phyloP scores from a whole-genome alignment of 495 filamentous ascomycete species.

The Cudoniella acicularis region DNA sequence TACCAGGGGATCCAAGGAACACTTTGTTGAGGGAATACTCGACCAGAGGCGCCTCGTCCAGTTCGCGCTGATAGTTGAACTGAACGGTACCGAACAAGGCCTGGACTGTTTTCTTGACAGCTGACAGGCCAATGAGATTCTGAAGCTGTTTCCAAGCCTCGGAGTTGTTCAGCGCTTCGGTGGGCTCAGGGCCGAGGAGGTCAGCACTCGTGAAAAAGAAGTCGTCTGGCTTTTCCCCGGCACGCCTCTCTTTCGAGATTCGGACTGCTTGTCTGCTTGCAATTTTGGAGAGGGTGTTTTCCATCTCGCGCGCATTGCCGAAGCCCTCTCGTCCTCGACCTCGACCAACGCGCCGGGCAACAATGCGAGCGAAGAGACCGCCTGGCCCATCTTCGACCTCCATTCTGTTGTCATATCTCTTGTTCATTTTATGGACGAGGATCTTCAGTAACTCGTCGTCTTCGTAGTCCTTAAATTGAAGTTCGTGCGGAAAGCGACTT shows the following conservation, averaged over 20 bases:
- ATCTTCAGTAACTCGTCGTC: slow-evolving; percentile 62
- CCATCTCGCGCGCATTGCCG: slow-evolving; percentile 66
- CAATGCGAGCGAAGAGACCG: slow-evolving; percentile 66
- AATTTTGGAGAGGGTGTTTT: slow-evolving; percentile 56
- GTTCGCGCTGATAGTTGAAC: slow-evolving; percentile 59
- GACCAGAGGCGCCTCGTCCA: slow-evolving; percentile 52
- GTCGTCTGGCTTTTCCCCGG: slow-evolving; percentile 38
- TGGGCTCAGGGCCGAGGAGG: slow-evolving; percentile 64
- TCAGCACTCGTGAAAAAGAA: slow-evolving; percentile 52
- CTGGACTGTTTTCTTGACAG: slow-evolving; percentile 60
- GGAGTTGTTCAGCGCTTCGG: slow-evolving; percentile 42
- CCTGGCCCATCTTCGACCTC: slow-evolving; percentile 52
- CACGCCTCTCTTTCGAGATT: slow-evolving; percentile 36
- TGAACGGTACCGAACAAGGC: slow-evolving; percentile 55
- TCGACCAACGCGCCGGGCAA: slow-evolving; percentile 54
- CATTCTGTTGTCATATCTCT: slow-evolving; percentile 37
- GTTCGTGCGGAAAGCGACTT: slow-evolving; percentile 63
- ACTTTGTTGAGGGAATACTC: slow-evolving; percentile 64
- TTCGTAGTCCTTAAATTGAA: slow-evolving; percentile 68
- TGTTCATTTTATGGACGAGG: slow-evolving; percentile 27
- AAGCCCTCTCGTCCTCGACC: slow-evolving; percentile 65
- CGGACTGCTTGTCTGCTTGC: slow-evolving; percentile 55
- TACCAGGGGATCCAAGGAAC: slow-evolving; percentile 70
- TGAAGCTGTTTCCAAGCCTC: slow-evolving; percentile 60
- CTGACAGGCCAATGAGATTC: slow-evolving; percentile 52